phyloP scores from a whole-genome alignment of 208 protist genomes.

The Vickermania spadyakhi region DNA sequence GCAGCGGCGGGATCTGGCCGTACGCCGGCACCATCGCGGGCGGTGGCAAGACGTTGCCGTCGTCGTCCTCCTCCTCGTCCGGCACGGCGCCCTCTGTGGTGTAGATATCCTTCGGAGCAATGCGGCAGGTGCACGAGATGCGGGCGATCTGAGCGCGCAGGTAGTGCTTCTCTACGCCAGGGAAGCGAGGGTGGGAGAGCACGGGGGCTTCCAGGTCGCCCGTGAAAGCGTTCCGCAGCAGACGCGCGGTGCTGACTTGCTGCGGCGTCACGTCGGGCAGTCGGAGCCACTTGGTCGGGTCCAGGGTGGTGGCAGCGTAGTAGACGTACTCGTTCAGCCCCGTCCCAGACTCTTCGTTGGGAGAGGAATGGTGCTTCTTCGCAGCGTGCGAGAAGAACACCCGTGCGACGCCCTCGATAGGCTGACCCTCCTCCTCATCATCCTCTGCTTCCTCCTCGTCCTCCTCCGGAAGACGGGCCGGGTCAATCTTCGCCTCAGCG shows the following conservation, averaged over 20 bases:
- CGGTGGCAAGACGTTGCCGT: conserved; percentile 34
- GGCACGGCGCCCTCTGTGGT: conserved; percentile 74
- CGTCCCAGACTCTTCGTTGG: conserved; percentile 46
- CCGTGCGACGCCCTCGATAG: conserved; percentile 52
- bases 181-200: conserved; percentile 84
- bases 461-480: conserved; percentile 53
- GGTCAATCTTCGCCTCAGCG: conserved; percentile 75
- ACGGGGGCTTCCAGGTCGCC: conserved; percentile 86
- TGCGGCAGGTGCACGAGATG: conserved; percentile 81
- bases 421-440: conserved; percentile 54
- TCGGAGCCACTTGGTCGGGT: conserved; percentile 75
- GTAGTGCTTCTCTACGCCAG: conserved; percentile 89
- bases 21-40: conserved; percentile 68
- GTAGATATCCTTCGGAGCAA: conserved; percentile 80
- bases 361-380: conserved; percentile 21
- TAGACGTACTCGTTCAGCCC: conserved; percentile 88
- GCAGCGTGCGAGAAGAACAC: conserved; percentile 42
- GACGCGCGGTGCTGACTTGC: conserved; percentile 76
- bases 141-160: conserved; percentile 94
- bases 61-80: conserved; percentile 85
- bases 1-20: conserved; percentile 62
- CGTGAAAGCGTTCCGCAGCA: conserved; percentile 85
- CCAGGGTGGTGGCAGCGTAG: conserved; percentile 66
- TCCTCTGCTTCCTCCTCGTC: conserved; percentile 47
- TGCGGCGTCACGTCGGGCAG: conserved; percentile 90